phyloP scores from a whole-genome alignment of 2,329 filamentous ascomycete species.

The Aplosporella prunicola region DNA sequence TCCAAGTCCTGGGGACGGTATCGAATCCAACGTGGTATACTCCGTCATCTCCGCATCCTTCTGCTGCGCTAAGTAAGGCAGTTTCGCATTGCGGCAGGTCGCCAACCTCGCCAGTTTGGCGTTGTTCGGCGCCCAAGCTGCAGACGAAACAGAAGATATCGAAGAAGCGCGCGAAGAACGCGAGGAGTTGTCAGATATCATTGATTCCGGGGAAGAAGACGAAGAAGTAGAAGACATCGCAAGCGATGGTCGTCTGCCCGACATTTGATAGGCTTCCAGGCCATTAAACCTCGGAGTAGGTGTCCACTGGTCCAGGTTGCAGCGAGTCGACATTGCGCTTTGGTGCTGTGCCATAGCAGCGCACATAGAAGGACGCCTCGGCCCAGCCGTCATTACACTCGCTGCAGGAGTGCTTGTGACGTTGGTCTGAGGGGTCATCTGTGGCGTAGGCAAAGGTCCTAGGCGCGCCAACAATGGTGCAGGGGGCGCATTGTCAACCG shows the following conservation, averaged over 20 bases:
- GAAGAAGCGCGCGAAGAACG: slow-evolving; percentile 47
- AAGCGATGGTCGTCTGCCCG: slow-evolving; percentile 37
- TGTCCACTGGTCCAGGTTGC: slow-evolving; percentile 43
- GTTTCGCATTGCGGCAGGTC: slow-evolving; percentile 41
- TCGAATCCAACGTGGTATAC: slow-evolving; percentile 20
- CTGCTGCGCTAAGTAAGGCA: slow-evolving; percentile 30
- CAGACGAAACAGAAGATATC: slow-evolving; percentile 44
- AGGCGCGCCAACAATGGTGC: slow-evolving; percentile 48
- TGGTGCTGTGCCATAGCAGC: slow-evolving; percentile 50
- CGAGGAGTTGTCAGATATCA: slow-evolving; percentile 49
- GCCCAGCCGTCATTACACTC: slow-evolving; percentile 42
- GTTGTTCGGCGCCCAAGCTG: slow-evolving; percentile 43
- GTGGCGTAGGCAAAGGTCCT: slow-evolving; percentile 51
- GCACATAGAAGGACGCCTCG: slow-evolving; percentile 48
- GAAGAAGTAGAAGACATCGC: slow-evolving; percentile 43
- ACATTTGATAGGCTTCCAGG: slow-evolving; percentile 38
- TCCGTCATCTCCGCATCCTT: slow-evolving; percentile 30
- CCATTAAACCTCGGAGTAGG: slow-evolving; percentile 29
- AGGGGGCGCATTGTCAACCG: slow-evolving; percentile 38
- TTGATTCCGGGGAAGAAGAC: slow-evolving; percentile 52
- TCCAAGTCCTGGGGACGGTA: slow-evolving; percentile 30
- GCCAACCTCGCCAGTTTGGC: slow-evolving; percentile 41
- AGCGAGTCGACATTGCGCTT: slow-evolving; percentile 45
- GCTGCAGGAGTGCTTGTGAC: slow-evolving; percentile 51
- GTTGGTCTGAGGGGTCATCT: slow-evolving; percentile 49